Evolutionary conservation across 148 eudicot genomes (phyloP), one percentile per base, ranked within the genome.

Genomic region (Selenicereus undatus): DNA sequence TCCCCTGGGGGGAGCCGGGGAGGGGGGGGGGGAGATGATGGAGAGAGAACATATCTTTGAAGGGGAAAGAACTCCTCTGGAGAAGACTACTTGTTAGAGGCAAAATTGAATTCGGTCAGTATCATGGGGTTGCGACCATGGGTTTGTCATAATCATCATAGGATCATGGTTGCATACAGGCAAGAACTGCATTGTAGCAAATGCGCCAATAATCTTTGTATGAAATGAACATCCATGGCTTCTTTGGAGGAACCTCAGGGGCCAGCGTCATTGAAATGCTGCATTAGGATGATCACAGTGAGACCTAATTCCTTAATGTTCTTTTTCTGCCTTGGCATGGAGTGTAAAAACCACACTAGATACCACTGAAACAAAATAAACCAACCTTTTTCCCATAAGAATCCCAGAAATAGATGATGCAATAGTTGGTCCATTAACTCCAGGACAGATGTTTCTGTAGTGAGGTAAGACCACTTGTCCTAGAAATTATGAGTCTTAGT

Each of bases 381-480:
- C 83, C 72, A 35, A 93, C 99, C 98, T 92, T 88, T 83, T 93
- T 71, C 99, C 99, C 0, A 89, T 91, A 56, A 96, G 92, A 82
- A 96, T 84, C 75, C 94, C 93, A 76, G 92, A 88, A 18, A 90
- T 87, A 54, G 90, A 86, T 78, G 91, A 90, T 45, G 88, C 86
- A 43, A 88, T 45, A 82, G 88, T 76, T 27, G 90, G 82, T 73
- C 88, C 76, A 16, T 88, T 86, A 76, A 90, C 81, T 65, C 85
- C 89, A 74, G 88, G 81, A 74, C 56, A 87, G 21, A 85, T 45
- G 27, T 81, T 71, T 71, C 79, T 82, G 83, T 88, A 94, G 81
- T 92, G 91, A 79, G 95, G 92, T 81, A 74, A 66, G 54, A 96
- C 85, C 75, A 96, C 73, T 82, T 94, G 87, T 71, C 95, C 99